Evolutionary conservation across 495 filamentous ascomycete species (phyloP), one percentile per base, ranked within the genome.

Genomic region (Daldinia loculata): DNA sequence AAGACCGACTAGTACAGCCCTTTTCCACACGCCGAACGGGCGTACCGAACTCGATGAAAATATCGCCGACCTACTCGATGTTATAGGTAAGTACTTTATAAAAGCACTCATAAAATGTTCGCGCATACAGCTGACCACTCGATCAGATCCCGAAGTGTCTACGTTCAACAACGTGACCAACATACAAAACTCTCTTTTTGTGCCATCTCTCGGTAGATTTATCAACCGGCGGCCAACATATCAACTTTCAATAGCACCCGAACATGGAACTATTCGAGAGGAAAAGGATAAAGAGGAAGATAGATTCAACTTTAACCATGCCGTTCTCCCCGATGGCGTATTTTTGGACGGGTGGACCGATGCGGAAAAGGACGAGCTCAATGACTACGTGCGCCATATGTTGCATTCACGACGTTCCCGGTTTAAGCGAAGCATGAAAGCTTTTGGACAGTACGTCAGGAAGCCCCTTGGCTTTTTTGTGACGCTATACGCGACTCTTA

Each of bases 301-400:
- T 1, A 11, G 19, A 3, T 76, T 72, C 32, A 64, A 61, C 7
- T 77, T 77, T 55, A 39, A 77, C 1, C 75, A 87, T 75, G 89
- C 89, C 22, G 84, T 90, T 22, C 79, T 90, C 5, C 89, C 89
- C 39, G 87, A 92, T 32, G 89, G 89, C 11, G 85, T 86, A 12
- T 84, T 82, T 8, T 79, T 95, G 1, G 84, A 89, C 30, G 90
- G 88, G 17, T 95, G 91, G 92, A 85, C 77, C 4, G 82, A 85
- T 29, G 86, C 89, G 55, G 91, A 94, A 59, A 88, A 90, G 71
- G 84, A 84, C 56, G 86, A 91, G 70, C 80, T 94, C 58, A 92
- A 95, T 75, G 91, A 95, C 74, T 89, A 92, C 76, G 92, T 95
- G 24, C 83, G 92, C 39, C 92, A 95, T 67, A 91, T 93, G 87